Percentiles rank a stretch among this genome's conserved stretches.
Evolutionary conservation across 2,329 filamentous ascomycete species (phyloP).

Genomic region (Huntiella abstrusa): DNA sequence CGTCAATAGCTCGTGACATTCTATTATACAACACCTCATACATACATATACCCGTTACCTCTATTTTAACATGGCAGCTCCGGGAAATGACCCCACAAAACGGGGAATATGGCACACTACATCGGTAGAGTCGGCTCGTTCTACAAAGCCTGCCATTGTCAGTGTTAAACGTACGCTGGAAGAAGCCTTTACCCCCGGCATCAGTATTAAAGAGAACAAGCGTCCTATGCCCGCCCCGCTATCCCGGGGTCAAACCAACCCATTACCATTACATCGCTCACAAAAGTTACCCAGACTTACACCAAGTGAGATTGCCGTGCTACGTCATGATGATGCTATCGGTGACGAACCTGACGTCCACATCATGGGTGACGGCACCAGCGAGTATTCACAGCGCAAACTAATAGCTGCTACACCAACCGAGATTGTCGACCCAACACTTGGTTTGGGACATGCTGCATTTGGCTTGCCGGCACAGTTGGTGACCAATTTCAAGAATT

Average conservation of each 20-base stretch:
- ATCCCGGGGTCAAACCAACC: not conserved
- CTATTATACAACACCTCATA: too few species aligned
- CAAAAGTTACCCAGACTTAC: conserved; percentile 15
- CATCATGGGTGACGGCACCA: conserved; percentile 13
- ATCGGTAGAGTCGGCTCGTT: conserved; percentile 7
- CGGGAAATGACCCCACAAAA: too few species aligned
- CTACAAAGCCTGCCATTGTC: conserved; percentile 1
- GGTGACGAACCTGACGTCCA: conserved; percentile 11
- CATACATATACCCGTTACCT: too few species aligned
- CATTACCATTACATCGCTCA: not conserved
- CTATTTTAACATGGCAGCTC: too few species aligned
- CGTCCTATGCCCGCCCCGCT: not conserved
- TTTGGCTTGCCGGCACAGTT: conserved; percentile 44
- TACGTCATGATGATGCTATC: conserved; percentile 12
- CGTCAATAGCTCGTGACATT: too few species aligned
- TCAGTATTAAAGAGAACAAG: conserved; percentile 2
- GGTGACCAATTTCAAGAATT: conserved; percentile 41
- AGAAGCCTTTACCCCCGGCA: conserved; percentile 6
- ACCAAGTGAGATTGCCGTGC: conserved; percentile 28
- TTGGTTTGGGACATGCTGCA: conserved; percentile 41
- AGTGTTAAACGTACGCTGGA: conserved; percentile 4
- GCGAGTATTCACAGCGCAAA: conserved; percentile 39
- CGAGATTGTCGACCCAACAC: conserved; percentile 29
- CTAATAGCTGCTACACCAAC: conserved; percentile 34
- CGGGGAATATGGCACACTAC: conserved; percentile 7